A percentile compares a stretch with the other conserved stretches of the same genome.
These are phyloP conservation scores for Aureobasidium musti DNA, from an alignment of 2,329 filamentous ascomycete species.

Conservation along the genomic window DNA sequence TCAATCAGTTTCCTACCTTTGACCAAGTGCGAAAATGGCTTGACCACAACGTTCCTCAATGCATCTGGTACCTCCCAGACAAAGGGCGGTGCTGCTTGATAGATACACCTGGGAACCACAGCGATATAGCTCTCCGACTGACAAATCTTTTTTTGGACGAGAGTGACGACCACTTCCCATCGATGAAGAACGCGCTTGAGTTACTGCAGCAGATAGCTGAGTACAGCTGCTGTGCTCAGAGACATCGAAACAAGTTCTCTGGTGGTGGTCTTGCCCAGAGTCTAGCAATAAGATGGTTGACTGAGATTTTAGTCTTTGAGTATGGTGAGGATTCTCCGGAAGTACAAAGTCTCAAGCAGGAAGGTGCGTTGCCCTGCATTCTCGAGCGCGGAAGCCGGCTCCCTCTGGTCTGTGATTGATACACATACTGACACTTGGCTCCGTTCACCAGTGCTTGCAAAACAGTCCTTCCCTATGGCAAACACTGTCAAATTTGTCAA, in stretches of 20 bases:
- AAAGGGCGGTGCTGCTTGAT: background rate
- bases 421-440: background rate
- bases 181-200: background rate
- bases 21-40: background rate
- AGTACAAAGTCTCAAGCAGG: background rate
- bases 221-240: background rate
- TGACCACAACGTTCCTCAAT: background rate
- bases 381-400: too few species aligned
- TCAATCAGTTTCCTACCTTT: background rate
- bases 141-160: background rate
- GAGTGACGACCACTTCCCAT: background rate
- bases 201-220: background rate
- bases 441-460: background rate
- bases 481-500: background rate
- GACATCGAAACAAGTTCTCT: background rate
- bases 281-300: background rate
- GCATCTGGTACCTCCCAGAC: background rate
- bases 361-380: background rate
- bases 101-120: background rate
- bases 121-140: background rate
- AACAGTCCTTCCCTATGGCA: background rate
- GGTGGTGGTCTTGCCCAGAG: background rate
- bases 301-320: background rate
- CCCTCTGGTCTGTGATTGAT: too few species aligned
- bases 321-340: background rate